Base-by-base conservation (phyloP, 2,329 filamentous ascomycete species). In the Geoglossum cookeanum region DNA sequence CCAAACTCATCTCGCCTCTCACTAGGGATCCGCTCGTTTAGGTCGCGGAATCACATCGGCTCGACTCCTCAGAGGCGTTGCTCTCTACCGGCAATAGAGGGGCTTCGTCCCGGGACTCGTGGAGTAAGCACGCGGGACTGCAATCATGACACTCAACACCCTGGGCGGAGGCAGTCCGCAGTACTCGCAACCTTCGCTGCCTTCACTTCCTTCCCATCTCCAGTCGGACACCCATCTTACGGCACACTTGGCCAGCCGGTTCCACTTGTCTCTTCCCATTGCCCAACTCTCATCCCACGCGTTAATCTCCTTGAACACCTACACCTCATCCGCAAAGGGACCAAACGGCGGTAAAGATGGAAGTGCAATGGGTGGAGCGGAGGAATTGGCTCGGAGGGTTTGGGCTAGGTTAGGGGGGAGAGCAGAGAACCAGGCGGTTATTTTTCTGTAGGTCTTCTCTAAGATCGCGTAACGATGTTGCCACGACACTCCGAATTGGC, bases 261-360 rank as follows among this genome's bases (percentile, higher is more conserved):
- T 95, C 70, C 92, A 98, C 72, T 85, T 94, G 56, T 85, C 87
- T 57, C 74, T 92, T 59, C 89, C 92, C 8, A 94, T 90, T 0
- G 88, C 92, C 56, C 81, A 81, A 54, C 80, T 98, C 17, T 96
- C 90, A 0, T 94, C 89, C 0, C 90, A 97, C 68, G 92, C 85
- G 54, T 78, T 97, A 63, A 84, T 98, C 66, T 85, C 87, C 56
- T 75, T 98, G 62, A 98, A 98, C 74, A 98, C 90, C 22, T 97
- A 94, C 69, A 91, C 87, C 9, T 87, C 87, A 9, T 91, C 91
- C 0, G 78, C 84, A 57, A 90, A 89, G 67, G 91, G 90, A 27
- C 81, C 85, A 3, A 88, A 96, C 85, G 91, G 91, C 63, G 83
- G 81, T 59, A 92, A 89, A 66, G 87, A 94, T 64, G 91, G 90